Conservation (phyloP, 208 protist genomes). For the Herpetomonas samuelpessoai region DNA sequence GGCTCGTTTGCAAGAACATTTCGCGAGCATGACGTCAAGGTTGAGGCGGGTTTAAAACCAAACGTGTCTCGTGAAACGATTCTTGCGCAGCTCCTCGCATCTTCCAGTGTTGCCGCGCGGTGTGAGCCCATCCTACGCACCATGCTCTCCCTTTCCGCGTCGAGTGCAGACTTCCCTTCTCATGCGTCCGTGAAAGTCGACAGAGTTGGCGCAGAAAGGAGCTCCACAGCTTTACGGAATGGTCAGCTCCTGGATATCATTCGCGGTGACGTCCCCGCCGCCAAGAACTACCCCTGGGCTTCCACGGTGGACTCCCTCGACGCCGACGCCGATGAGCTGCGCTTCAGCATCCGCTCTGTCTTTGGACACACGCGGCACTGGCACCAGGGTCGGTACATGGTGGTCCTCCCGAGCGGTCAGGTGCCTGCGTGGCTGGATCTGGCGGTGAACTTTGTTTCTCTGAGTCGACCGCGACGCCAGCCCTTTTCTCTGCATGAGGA, state of each 20-base stretch:
- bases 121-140: neutral
- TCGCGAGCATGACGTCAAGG: too few relatives aligned
- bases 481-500: neutral
- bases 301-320: neutral
- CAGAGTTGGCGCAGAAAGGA: too few relatives aligned
- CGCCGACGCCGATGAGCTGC: constrained; percentile 4
- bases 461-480: neutral
- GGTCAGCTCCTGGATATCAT: neutral
- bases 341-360: neutral
- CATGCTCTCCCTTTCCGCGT: neutral
- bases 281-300: neutral
- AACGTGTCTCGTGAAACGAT: neutral
- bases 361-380: neutral
- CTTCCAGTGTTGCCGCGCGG: neutral
- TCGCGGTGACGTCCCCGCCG: neutral
- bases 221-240: too few relatives aligned
- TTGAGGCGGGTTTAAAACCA: too few relatives aligned
- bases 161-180: neutral
- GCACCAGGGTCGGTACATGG: constrained; percentile 1
- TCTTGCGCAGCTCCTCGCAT: neutral
- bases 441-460: constrained; percentile 2
- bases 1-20: too few relatives aligned
- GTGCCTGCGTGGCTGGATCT: constrained; percentile 7
- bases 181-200: neutral
- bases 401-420: constrained; percentile 1